Evolutionary conservation across 169 alveolate species (phyloP), one percentile per base, ranked within the genome.

Genomic region (Theileria luwenshuni): DNA sequence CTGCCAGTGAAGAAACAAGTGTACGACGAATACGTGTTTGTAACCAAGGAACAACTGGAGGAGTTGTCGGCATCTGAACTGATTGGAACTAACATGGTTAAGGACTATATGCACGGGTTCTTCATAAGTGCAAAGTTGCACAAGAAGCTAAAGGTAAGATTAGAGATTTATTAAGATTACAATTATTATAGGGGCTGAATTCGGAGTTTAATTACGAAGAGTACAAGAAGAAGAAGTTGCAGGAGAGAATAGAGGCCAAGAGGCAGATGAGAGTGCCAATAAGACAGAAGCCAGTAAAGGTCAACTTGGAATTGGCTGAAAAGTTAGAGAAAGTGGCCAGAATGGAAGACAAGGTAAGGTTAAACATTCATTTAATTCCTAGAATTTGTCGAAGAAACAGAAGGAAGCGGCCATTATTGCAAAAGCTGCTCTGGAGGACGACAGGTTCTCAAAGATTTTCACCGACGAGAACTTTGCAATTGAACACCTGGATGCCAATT

Each of bases 31-130:
- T 95, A 91, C 83, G 96, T 96, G 65, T 97, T 97, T 83, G 92
- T 97, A 25, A 95, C 99, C 2, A 59, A 73, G 56, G 94, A 94
- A 67, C 99, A 97, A 69, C 91, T 97, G 28, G 97, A 95, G 51
- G 91, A 94, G 86, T 79, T 96, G 51, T 92, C 94, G 12, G 98
- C 96, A 23, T 76, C 92, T 49, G 93, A 96, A 74, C 88, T 96
- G 33, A 93, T 95, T 13, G 99, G 98, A 15, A 94, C 98, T n/a
- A 87, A 93, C 42, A 86, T 93, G 94, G 81, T 97, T 49, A 96
- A 93, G 74, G 96, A 97, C 19, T 96, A 96, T 90, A 91, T 96
- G 93, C 99, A 97, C 84, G 99, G 99, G 12, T 96, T 91, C 84
- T 94, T 81, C 73, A 81, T 81, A 19, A 73, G 69, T 42, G 65